Evolutionary conservation across 1,284 basidiomycete species (phyloP).

Genomic region (Tilletiaria anomala): DNA sequence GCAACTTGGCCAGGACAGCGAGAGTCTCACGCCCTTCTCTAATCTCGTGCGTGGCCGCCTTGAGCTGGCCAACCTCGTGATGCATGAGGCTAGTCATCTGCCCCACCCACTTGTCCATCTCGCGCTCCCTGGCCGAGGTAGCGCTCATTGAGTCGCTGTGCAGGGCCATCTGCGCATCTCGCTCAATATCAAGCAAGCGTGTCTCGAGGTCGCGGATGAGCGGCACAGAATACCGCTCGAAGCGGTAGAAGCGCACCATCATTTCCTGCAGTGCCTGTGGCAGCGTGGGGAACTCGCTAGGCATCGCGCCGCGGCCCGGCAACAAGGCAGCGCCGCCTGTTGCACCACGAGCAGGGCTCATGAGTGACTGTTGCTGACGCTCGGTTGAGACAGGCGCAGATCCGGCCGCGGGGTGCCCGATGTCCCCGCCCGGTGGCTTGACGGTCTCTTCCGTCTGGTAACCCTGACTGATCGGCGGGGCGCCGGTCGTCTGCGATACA

Average conservation of each 20-base stretch:
- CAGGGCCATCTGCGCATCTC: constrained; percentile 27
- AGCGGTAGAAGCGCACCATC: constrained; percentile 38
- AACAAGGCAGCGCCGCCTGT: constrained; percentile 8
- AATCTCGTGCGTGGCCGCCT: constrained; percentile 23
- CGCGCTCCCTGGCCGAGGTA: constrained; percentile 9
- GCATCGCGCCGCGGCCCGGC: constrained; percentile 21
- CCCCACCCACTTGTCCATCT: constrained; percentile 32
- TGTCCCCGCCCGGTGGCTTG: no score
- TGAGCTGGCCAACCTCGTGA: constrained; percentile 34
- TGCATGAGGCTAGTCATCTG: constrained; percentile 35
- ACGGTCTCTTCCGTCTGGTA: no score
- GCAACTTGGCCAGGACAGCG: constrained; percentile 5
- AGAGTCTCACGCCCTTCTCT: constrained; percentile 20
- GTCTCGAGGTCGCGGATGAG: constrained; percentile 31
- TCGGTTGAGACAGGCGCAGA: no score
- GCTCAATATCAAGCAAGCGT: constrained; percentile 31
- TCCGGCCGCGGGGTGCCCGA: no score
- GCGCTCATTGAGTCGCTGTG: constrained; percentile 9
- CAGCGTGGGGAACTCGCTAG: constrained; percentile 16
- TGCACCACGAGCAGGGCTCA: no score
- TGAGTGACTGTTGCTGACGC: no score
- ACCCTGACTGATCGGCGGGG: no score
- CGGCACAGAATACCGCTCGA: constrained; percentile 35
- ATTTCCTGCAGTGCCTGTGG: constrained; percentile 31
- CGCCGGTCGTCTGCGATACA: no score